A percentile compares a stretch with the other conserved stretches of the same genome.
Evolutionary conservation across 805 yeast species (phyloP).

Genomic region (Teunomyces kruisii): DNA sequence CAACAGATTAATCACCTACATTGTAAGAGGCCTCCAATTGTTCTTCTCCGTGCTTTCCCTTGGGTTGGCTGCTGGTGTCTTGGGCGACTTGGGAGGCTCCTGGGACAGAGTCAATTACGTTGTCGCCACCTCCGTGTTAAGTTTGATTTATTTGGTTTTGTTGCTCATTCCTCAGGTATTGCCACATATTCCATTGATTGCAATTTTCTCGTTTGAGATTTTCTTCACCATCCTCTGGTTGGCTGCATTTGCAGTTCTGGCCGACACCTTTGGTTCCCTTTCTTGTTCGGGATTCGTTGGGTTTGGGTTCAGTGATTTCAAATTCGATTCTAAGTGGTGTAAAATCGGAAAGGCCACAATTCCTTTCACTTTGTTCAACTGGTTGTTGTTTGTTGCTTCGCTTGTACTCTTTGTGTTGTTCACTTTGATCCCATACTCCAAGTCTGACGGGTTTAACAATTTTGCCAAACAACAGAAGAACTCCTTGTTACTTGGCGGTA

Average conservation of each 20-base stretch:
- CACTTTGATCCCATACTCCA: constrained; percentile 16
- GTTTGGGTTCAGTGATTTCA: neutral
- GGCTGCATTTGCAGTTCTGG: constrained; percentile 20
- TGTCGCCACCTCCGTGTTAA: constrained; percentile 13
- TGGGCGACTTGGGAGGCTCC: neutral
- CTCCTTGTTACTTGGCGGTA: constrained; percentile 4
- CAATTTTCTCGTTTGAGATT: constrained; percentile 14
- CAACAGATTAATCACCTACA: neutral
- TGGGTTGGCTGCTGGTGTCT: constrained; percentile 15
- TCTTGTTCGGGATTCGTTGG: constrained; percentile 7
- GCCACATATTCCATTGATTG: constrained; percentile 11
- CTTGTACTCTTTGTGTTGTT: constrained; percentile 15
- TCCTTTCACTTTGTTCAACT: constrained; percentile 19
- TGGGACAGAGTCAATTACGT: constrained; percentile 9
- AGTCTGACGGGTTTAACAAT: neutral
- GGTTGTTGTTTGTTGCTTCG: constrained; percentile 19
- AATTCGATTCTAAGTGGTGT: constrained; percentile 13
- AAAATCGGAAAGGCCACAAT: constrained; percentile 20
- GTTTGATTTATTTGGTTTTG: constrained; percentile 5
- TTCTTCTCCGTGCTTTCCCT: constrained; percentile 15
- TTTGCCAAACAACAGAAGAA: neutral
- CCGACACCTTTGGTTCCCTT: constrained; percentile 17
- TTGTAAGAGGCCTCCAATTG: constrained; percentile 12
- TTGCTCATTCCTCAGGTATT: constrained; percentile 10
- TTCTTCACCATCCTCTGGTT: constrained; percentile 22